These are phyloP conservation scores for Arabis alpina DNA, from an alignment of 345 rosid species.

Conservation along the genomic window DNA sequence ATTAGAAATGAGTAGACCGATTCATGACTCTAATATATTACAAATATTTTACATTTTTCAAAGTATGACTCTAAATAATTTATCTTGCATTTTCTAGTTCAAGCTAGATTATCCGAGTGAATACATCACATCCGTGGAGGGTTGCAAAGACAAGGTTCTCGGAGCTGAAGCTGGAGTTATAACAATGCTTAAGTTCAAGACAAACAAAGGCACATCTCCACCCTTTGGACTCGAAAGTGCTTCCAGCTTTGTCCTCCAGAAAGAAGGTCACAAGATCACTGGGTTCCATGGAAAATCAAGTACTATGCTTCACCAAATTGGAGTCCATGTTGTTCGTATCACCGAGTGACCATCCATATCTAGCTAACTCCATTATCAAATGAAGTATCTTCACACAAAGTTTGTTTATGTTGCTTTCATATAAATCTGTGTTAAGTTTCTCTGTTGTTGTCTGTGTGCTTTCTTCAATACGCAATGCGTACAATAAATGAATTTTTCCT, in stretches of 20 bases:
- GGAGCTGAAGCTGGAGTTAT: conserved; percentile 18
- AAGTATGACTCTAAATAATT: no score
- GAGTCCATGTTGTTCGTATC: conserved; percentile 25
- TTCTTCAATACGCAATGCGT: not conserved
- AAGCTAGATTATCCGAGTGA: no score
- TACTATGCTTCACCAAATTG: conserved; percentile 14
- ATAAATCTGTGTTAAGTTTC: not conserved
- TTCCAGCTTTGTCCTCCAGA: not conserved
- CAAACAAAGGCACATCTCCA: conserved; percentile 16
- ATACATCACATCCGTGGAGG: not conserved
- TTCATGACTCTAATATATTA: no score
- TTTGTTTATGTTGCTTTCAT: conserved; percentile 1
- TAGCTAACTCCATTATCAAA: not conserved
- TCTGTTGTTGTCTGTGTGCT: not conserved
- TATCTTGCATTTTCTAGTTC: no score
- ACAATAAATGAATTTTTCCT: not conserved
- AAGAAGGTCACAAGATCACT: conserved; percentile 3
- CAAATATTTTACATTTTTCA: no score
- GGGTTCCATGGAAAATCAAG: conserved; percentile 35
- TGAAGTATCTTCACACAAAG: not conserved
- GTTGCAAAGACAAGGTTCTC: conserved; percentile 2
- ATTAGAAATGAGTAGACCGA: no score
- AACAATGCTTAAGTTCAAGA: conserved; percentile 34
- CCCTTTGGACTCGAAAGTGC: conserved; percentile 5
- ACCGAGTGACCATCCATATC: not conserved